phyloP scores from a whole-genome alignment of 2,329 filamentous ascomycete genomes.

The Juglanconis sp. region DNA sequence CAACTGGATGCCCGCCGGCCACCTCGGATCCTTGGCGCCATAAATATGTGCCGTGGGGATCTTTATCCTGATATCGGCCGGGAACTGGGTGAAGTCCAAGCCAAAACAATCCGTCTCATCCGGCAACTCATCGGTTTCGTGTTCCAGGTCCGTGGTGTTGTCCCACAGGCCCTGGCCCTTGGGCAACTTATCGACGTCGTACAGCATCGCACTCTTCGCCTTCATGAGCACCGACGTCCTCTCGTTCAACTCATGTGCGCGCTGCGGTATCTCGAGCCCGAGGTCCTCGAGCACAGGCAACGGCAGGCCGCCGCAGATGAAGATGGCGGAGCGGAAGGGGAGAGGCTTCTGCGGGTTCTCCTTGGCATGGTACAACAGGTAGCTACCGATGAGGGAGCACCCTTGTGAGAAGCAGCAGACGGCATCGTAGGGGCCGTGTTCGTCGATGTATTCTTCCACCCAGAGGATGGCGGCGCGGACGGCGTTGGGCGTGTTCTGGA shows the following conservation, averaged over 20 bases:
- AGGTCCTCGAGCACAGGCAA: constrained; percentile 33
- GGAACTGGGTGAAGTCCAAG: constrained; percentile 31
- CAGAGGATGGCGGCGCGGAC: constrained; percentile 33
- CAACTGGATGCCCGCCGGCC: constrained; percentile 33
- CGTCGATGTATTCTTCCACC: constrained; percentile 32
- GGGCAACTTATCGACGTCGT: constrained; percentile 24
- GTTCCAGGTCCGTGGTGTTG: constrained; percentile 28
- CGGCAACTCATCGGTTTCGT: constrained; percentile 28
- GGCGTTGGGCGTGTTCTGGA: constrained; percentile 23
- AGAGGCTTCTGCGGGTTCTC: constrained; percentile 27
- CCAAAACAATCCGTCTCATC: constrained; percentile 30
- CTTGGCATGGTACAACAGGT: constrained; percentile 35
- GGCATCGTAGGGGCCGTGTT: constrained; percentile 33
- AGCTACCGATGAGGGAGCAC: constrained; percentile 36
- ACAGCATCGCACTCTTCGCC: constrained; percentile 24
- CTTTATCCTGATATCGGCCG: constrained; percentile 27
- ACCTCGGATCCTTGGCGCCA: constrained; percentile 34
- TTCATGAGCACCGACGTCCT: constrained; percentile 25
- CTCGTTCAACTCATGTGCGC: constrained; percentile 29
- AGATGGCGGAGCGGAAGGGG: constrained; percentile 37
- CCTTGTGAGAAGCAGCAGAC: constrained; percentile 38
- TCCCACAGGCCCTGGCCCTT: constrained; percentile 32
- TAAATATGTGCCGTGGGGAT: constrained; percentile 36
- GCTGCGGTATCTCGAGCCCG: constrained; percentile 29
- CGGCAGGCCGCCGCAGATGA: constrained; percentile 37